These are phyloP conservation scores for Artemisia argyi DNA, from an alignment of 129 eudicot genomes.

Conservation along the genomic window DNA sequence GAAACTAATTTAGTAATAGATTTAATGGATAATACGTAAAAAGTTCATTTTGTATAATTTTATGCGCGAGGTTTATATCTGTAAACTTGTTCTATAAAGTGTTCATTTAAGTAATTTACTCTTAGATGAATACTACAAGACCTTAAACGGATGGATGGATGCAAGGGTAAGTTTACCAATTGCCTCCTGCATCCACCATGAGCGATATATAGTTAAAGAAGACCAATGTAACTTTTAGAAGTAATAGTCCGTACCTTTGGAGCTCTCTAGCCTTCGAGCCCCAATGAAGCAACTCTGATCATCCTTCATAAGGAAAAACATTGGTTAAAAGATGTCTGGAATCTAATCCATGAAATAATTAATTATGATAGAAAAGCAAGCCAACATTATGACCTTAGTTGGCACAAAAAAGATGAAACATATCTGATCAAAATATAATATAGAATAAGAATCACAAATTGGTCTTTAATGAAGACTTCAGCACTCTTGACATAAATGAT, in stretches of 20 bases:
- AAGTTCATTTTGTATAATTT: too few relatives aligned
- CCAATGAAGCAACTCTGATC: neutral
- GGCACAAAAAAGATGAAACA: constrained; percentile 19
- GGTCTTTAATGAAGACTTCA: constrained; percentile 23
- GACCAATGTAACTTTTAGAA: neutral
- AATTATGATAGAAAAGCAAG: constrained; percentile 7
- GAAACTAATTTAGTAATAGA: too few relatives aligned
- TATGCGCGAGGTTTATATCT: too few relatives aligned
- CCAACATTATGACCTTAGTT: constrained; percentile 26
- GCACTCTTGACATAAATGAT: neutral
- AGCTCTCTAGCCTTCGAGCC: neutral
- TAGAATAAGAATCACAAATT: constrained; percentile 14
- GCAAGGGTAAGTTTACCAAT: neutral
- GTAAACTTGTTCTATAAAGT: too few relatives aligned
- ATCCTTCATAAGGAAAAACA: constrained; percentile 16
- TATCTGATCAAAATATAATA: constrained; percentile 13
- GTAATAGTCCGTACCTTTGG: neutral
- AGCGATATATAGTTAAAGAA: neutral
- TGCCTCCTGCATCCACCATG: too few relatives aligned
- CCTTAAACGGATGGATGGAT: constrained; percentile 3
- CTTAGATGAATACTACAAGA: constrained; percentile 18
- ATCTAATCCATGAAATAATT: constrained; percentile 21
- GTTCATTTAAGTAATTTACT: too few relatives aligned
- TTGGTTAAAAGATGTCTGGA: constrained; percentile 4
- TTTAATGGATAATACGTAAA: too few relatives aligned